Base-by-base conservation (phyloP, 768 basidiomycete genomes). In the Rhizopogon sp. region DNA sequence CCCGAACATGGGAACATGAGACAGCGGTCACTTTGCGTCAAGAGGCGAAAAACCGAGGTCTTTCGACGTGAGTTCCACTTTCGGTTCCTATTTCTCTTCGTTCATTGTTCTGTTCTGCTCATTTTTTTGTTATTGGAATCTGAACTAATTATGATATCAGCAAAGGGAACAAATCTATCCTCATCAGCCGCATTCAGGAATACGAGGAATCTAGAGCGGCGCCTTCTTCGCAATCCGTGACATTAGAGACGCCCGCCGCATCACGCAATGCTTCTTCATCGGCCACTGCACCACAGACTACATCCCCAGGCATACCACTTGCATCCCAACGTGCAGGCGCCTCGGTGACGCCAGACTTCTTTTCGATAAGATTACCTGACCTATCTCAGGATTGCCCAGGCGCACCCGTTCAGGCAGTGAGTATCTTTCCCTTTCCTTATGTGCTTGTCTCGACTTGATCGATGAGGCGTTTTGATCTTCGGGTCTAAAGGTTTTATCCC, bases 291-390 rank as follows among this genome's bases (percentile, higher is more conserved):
- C 61, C 57, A 35, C 63, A 56, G 63, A 66, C 74, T 39, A 59
- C 66, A 57, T 66, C 76, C 5, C 73, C 79, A 22, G 77, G 79
- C 20, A 69, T 79, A 13, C 81, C 77, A 16, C 66, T 75, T 20
- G 58, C 70, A 17, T 55, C 73, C 3, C 68, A 70, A 20, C 57
- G 55, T 5, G 6, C 41, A 17, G 53, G 41, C 10, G 50, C 53
- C 14, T 55, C 57, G 33, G 44, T 60, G 20, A 64, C 70, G 11
- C 55, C 72, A 6, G 65, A 66, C 20, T 77, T 76, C 54, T 63
- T 82, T 59, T 75, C 77, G 57, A 66, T 87, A 60, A 73, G 70
- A 47, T 64, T 92, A 42, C 90, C 90, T 20, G 76, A 85, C 58
- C 64, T 80, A 14, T 74, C 79, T 20, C 68, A 70, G 22, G 76